These are phyloP conservation scores for Chytridiales sp. DNA, from an alignment of 371 early-diverging fungal species.

Conservation along the genomic window DNA sequence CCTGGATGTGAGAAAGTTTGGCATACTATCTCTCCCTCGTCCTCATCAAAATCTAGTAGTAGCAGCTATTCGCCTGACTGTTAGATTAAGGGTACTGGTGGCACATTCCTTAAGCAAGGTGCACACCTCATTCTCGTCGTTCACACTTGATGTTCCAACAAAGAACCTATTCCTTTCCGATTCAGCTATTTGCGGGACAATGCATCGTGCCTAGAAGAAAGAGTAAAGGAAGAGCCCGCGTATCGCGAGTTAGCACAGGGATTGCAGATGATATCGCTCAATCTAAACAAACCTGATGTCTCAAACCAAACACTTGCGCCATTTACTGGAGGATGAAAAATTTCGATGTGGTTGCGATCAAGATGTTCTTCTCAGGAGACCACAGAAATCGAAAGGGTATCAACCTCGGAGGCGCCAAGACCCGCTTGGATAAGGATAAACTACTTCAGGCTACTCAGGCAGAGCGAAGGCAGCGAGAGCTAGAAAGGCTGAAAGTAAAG, in stretches of 20 bases:
- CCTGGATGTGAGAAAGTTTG: slow-evolving; percentile 66
- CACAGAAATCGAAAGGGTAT: slow-evolving; percentile 62
- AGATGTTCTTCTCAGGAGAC: slow-evolving; percentile 44
- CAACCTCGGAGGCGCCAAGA: slow-evolving; percentile 72
- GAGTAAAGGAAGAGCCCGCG: too few relatives aligned
- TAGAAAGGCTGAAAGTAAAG: slow-evolving; percentile 58
- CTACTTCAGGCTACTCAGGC: slow-evolving; percentile 72
- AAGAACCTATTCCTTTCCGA: slow-evolving; percentile 70
- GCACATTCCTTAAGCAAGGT: slow-evolving; percentile 12
- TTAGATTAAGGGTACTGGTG: slow-evolving; percentile 11
- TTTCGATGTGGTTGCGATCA: too few relatives aligned
- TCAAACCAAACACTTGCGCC: too few relatives aligned
- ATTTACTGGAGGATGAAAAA: too few relatives aligned
- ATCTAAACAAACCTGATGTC: too few relatives aligned
- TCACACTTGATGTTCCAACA: slow-evolving; percentile 68
- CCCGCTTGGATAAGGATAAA: slow-evolving; percentile 61
- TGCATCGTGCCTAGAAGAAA: slow-evolving; percentile 57
- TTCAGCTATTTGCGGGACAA: slow-evolving; percentile 62
- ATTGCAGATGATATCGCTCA: too few relatives aligned
- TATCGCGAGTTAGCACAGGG: too few relatives aligned
- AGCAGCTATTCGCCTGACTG: slow-evolving; percentile 47
- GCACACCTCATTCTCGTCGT: slow-evolving; percentile 60
- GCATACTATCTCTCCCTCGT: slow-evolving; percentile 60
- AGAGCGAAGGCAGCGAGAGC: slow-evolving; percentile 72
- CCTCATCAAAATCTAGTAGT: slow-evolving; percentile 72